Evolutionary conservation across 306 rosid genomes (phyloP), one percentile per base, ranked within the genome.

Genomic region (Vigna reflexopilosa): DNA sequence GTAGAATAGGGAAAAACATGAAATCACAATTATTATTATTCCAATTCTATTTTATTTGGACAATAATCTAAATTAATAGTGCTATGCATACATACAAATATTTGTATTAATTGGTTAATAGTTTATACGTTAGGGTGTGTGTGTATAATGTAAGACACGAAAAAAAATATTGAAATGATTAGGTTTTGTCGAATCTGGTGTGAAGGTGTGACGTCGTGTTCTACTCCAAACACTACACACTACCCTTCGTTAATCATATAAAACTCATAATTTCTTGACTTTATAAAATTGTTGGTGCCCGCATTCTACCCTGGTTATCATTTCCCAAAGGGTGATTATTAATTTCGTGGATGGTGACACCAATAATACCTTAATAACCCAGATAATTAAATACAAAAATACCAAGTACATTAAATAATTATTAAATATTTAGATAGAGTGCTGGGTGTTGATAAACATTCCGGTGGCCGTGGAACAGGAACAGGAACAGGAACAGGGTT

Each of bases 1-100:
- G 34, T 30, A 30, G 34, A 30, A 30, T 30, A 30, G 34, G 34
- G 5, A 30, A 30, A 30, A 30, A 30, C 34, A 52, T 30, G 56
- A 49, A 66, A 58, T 84, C 68, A 54, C 14, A 32, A 36, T 75
- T 77, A 47, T 77, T 73, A 81, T 55, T 65, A 85, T 85, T 77
- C 85, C 10, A 44, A 55, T 49, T 51, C 73, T 19, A 6, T 36
- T 36, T 36, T 6, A 36, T 36, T 36, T 36, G 2, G 6, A 34
- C 34, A 30, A 40, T 40, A 9, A 40, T 42, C 3, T 42, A 42
- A 9, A 9, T 15, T 51, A 58, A 16, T 42, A 61, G 9, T 36
- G 9, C 24, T 4, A 22, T 4, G 40, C 22, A 49, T 14, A 24
- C 44, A 11, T 48, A 61, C n/a, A 49, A 8, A 9, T 52, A 3